Percentiles rank a stretch among this genome's conserved stretches.
phyloP scores from a whole-genome alignment of 257 asterid genomes.

The Striga asiatica region DNA sequence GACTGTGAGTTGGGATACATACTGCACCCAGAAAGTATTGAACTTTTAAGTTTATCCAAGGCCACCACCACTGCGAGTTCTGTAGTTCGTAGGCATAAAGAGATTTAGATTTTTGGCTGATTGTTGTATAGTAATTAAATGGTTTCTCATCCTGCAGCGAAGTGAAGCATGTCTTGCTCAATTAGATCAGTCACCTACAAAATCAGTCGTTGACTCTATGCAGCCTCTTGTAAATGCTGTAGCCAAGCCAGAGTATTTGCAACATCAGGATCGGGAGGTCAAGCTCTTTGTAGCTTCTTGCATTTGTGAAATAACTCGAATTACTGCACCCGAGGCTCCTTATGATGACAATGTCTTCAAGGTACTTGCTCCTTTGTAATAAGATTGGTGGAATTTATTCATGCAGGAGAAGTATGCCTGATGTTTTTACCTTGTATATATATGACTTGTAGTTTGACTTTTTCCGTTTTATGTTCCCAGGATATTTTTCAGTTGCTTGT shows the following conservation, averaged over 20 bases:
- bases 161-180: constrained; percentile 70
- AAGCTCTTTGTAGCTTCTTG: constrained; percentile 90
- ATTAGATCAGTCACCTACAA: constrained; percentile 85
- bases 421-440: not conserved
- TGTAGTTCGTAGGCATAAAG: constrained; percentile 3
- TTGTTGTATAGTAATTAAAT: constrained; percentile 11
- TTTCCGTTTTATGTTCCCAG: constrained; percentile 34
- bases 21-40: not conserved
- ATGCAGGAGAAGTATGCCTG: too few relatives aligned
- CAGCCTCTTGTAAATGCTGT: constrained; percentile 65
- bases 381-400: too few relatives aligned
- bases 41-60: constrained; percentile 1
- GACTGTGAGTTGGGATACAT: not conserved
- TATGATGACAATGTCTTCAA: constrained; percentile 71
- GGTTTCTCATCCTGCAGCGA: constrained; percentile 52
- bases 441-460: constrained; percentile 13
- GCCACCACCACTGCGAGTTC: constrained; percentile 3
- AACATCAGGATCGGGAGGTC: constrained; percentile 90
- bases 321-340: constrained; percentile 97
- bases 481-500: constrained; percentile 81
- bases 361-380: constrained; percentile 34
- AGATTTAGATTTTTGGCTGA: not conserved
- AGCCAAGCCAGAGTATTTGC: constrained; percentile 72
- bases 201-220: constrained; percentile 64
- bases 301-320: constrained; percentile 90